Percentiles rank a stretch among this genome's conserved stretches.
Evolutionary conservation across 148 eudicot genomes (phyloP).

Genomic region (Rhododendron ovatum): DNA sequence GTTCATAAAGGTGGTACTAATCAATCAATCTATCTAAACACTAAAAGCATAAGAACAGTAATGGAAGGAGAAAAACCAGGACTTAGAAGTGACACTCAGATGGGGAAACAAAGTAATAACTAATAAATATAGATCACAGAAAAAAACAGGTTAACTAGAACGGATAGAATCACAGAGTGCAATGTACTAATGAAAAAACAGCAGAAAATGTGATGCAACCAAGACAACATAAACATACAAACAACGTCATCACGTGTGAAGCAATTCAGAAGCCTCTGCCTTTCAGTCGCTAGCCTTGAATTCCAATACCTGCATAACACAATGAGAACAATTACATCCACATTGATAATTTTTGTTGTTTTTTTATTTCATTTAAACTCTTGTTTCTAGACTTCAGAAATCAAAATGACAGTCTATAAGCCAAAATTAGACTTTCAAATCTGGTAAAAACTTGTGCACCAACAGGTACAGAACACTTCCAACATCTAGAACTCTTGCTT

Average conservation of each 20-base stretch:
- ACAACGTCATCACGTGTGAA: conserved; percentile 68
- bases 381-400: background rate
- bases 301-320: conserved; percentile 75
- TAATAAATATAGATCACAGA: background rate
- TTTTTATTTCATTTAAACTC: background rate
- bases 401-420: background rate
- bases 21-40: background rate
- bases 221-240: conserved; percentile 49
- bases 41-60: too few relatives aligned
- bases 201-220: conserved; percentile 3
- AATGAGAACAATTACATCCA: background rate
- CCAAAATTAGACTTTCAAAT: background rate
- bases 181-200: background rate
- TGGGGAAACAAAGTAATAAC: background rate
- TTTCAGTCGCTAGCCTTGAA: conserved; percentile 82
- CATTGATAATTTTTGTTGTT: background rate
- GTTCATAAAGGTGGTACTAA: background rate
- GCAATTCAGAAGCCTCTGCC: conserved; percentile 77
- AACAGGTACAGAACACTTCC: background rate
- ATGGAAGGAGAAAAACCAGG: background rate
- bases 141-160: background rate
- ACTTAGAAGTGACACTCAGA: background rate
- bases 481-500: background rate
- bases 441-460: background rate
- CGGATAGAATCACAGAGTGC: background rate